Percentiles rank a stretch among this genome's conserved stretches.
phyloP scores from a whole-genome alignment of 768 basidiomycete genomes.

The Pisolithus marmoratus region DNA sequence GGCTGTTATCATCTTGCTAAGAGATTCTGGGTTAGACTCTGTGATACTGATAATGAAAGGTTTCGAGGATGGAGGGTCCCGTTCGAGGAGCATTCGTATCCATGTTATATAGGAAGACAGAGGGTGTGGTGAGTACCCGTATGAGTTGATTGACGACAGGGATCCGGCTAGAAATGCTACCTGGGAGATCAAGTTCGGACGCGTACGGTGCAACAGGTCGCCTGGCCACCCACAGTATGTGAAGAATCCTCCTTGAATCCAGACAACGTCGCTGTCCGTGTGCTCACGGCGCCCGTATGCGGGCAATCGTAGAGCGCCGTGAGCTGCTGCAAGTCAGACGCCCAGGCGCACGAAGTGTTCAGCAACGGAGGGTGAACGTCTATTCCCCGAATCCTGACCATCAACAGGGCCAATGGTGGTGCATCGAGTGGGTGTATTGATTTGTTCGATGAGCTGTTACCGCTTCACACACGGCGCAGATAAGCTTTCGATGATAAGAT shows the following conservation, averaged over 20 bases:
- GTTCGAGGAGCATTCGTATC: constrained; percentile 42
- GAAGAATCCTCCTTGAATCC: constrained; percentile 64
- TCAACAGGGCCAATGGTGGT: constrained; percentile 18
- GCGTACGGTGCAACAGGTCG: not conserved
- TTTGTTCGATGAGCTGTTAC: not conserved
- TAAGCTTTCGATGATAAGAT: not conserved
- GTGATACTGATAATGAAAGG: constrained; percentile 82
- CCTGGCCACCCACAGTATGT: constrained; percentile 47
- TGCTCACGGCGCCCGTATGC: constrained; percentile 74
- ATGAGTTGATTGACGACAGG: constrained; percentile 72
- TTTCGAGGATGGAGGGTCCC: constrained; percentile 36
- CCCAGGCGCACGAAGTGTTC: constrained; percentile 81
- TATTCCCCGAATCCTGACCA: constrained; percentile 57
- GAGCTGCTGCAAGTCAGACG: constrained; percentile 62
- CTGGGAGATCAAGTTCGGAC: constrained; percentile 28
- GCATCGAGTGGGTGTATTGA: not conserved
- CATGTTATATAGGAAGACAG: constrained; percentile 61
- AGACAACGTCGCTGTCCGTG: constrained; percentile 64
- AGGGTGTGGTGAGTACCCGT: constrained; percentile 81
- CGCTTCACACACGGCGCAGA: not conserved
- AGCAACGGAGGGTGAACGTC: constrained; percentile 58
- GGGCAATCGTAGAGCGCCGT: constrained; percentile 58
- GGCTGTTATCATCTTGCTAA: constrained; percentile 49
- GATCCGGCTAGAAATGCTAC: constrained; percentile 51
- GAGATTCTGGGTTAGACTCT: constrained; percentile 45